Base-by-base conservation (phyloP, 805 yeast species). In the Candida pseudofarinosa region DNA sequence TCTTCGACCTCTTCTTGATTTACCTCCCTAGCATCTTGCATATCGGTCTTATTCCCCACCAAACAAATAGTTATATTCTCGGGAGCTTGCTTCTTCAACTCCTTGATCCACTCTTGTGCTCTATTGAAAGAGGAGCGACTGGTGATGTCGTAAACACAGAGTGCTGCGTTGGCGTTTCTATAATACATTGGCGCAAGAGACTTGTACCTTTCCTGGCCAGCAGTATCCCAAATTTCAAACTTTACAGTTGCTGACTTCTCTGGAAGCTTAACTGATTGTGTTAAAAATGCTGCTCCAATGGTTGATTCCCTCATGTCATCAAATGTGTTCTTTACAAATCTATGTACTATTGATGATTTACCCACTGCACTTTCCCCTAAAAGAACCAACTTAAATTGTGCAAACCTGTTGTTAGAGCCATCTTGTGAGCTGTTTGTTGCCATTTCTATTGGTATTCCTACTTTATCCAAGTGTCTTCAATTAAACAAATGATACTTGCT, bases 171-270 rank as follows among this genome's bases (percentile, higher is more conserved):
- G 44, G 74, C 73, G 46, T 68, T 68, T 28, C 76, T 51, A 50
- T 70, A 70, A 50, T 70, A 70, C 74, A 70, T 70, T 2, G 76
- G 76, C 1, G 76, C 70, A 30, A 70, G 58, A 20, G 69, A 62
- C 41, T 67, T 63, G 52, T 69, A 69, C n/a, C 75, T 53, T 44
- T 69, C 75, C 52, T 69, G 99, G 19, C 99, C 99, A 0, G 99
- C 99, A 12, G 99, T 91, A 60, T 91, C 99, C 96, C 93, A 83
- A 40, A 83, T 81, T 55, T 83, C 88, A 52, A 82, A 73, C 58
- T 84, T 83, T 35, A 85, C 76, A 1, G 80, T 78, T 38, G 69
- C 64, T 13, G 78, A 74, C 26, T 58, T 52, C 30, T 69, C 77
- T 41, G 76, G 77, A n/a, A 79, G 56, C 15, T 76, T 74, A 37